Conservation (phyloP, 441 rosid species). For the Aleurites moluccanus region DNA sequence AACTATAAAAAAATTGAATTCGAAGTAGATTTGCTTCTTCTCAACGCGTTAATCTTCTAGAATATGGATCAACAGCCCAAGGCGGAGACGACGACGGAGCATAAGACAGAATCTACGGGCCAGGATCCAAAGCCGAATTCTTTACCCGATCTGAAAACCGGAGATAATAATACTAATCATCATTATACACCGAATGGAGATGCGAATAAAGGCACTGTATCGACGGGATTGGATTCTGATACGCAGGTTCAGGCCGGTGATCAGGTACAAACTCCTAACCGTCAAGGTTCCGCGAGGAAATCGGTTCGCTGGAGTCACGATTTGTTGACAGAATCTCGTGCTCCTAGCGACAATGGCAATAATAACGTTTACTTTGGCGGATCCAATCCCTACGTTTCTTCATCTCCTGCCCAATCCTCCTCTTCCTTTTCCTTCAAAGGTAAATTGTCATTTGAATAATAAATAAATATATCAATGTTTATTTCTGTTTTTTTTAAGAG, state of each 20-base stretch:
- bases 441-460: slow-evolving; percentile 24
- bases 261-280: slow-evolving; percentile 22
- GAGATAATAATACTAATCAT: neutral
- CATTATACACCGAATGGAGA: slow-evolving; percentile 30
- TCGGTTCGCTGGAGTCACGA: slow-evolving; percentile 83
- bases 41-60: slow-evolving; percentile 20
- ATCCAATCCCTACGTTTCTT: slow-evolving; percentile 57
- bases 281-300: slow-evolving; percentile 50
- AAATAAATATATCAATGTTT: neutral
- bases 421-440: slow-evolving; percentile 44
- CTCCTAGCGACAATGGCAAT: slow-evolving; percentile 11
- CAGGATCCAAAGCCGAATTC: slow-evolving; percentile 27
- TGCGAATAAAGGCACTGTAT: slow-evolving; percentile 12
- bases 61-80: slow-evolving; percentile 45
- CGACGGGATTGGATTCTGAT: slow-evolving; percentile 36
- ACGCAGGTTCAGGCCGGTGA: slow-evolving; percentile 12
- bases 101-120: slow-evolving; percentile 29
- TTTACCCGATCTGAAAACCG: slow-evolving; percentile 25
- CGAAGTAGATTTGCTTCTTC: neutral
- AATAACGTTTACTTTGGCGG: slow-evolving; percentile 27
- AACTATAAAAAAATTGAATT: neutral
- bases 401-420: slow-evolving; percentile 39
- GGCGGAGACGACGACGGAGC: slow-evolving; percentile 35
- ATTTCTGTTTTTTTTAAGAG: neutral
- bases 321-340: slow-evolving; percentile 57